Conservation (phyloP, 352 stramenopile species). For the Lagenidium giganteum region DNA sequence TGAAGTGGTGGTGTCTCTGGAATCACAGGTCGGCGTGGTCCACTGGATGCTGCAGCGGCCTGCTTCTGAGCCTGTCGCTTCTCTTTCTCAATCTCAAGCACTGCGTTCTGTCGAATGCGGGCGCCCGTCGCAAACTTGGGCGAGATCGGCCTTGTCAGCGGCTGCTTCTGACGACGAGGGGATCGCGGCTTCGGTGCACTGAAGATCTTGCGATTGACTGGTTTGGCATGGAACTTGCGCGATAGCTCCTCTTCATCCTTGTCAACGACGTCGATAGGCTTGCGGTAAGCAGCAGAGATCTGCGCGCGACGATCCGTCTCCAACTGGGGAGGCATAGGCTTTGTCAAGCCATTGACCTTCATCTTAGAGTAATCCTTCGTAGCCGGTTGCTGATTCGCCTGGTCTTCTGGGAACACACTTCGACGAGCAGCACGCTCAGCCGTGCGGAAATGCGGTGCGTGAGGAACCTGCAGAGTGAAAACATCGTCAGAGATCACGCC, state of each 20-base stretch:
- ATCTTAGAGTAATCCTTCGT: slow-evolving; percentile 19
- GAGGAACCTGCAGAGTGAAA: slow-evolving; percentile 14
- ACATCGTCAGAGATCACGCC: too few species aligned
- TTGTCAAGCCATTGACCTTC: slow-evolving; percentile 19
- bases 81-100: slow-evolving; percentile 30
- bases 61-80: slow-evolving; percentile 5
- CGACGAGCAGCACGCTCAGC: slow-evolving; percentile 18
- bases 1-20: slow-evolving; percentile 70
- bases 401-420: slow-evolving; percentile 9
- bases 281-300: slow-evolving; percentile 36
- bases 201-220: slow-evolving; percentile 55
- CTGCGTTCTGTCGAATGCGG: slow-evolving; percentile 24
- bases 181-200: slow-evolving; percentile 22
- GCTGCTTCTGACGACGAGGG: slow-evolving; percentile 14
- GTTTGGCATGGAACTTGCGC: slow-evolving; percentile 72
- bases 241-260: slow-evolving; percentile 67
- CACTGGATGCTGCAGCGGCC: not conserved
- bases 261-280: slow-evolving; percentile 51
- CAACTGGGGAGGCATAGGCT: slow-evolving; percentile 62
- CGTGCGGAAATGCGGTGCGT: slow-evolving; percentile 21
- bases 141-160: slow-evolving; percentile 36
- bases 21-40: slow-evolving; percentile 31
- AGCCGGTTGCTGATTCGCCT: slow-evolving; percentile 1
- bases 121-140: slow-evolving; percentile 39
- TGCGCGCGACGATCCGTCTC: slow-evolving; percentile 55